phyloP scores from a whole-genome alignment of 2,329 filamentous ascomycete genomes.

The Neofusicoccum laricinum region DNA sequence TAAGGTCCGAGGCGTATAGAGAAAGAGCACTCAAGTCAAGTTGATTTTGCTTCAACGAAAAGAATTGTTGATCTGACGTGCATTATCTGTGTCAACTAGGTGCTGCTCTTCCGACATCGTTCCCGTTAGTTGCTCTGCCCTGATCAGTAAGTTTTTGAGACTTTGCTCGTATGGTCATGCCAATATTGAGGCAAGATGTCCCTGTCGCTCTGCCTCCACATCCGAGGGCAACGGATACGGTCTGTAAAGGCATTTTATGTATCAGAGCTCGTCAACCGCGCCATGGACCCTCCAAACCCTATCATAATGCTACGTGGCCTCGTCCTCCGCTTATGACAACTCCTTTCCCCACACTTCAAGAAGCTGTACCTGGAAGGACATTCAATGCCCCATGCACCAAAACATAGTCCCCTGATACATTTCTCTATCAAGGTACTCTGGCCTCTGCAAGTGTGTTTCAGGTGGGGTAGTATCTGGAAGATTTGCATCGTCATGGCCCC shows the following conservation, averaged over 20 bases:
- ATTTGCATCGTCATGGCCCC: no score
- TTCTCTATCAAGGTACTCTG: no score
- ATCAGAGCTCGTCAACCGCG: not conserved
- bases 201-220: not conserved
- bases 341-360: no score
- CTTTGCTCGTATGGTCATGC: not conserved
- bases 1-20: not conserved
- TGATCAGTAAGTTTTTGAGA: not conserved
- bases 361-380: no score
- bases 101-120: not conserved
- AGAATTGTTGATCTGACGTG: not conserved
- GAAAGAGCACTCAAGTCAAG: not conserved
- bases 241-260: not conserved
- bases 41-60: not conserved
- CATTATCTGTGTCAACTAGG: slow-evolving; percentile 2
- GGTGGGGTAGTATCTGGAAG: no score
- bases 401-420: no score
- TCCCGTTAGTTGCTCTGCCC: not conserved
- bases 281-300: not conserved
- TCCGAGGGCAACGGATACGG: not conserved
- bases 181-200: not conserved
- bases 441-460: no score
- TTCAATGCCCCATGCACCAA: no score
- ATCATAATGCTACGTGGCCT: not conserved
- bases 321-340: no score